A percentile compares a stretch with the other conserved stretches of the same genome.
phyloP scores from a whole-genome alignment of 495 filamentous ascomycete species.

The Cetradonia linearis region DNA sequence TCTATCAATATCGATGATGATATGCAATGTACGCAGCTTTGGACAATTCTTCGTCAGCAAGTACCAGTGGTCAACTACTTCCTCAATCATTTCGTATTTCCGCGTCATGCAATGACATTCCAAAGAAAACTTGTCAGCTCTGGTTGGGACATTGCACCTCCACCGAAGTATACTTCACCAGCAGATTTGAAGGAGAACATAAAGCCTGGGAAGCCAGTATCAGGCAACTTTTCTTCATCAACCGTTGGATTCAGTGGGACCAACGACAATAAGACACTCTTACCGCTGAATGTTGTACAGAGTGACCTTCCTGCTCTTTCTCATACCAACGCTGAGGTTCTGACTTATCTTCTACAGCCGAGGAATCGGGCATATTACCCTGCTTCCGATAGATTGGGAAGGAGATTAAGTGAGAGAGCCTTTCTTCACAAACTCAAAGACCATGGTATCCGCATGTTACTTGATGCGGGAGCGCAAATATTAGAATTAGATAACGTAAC shows the following conservation, averaged over 20 bases:
- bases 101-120: conserved; percentile 54
- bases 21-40: conserved; percentile 27
- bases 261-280: conserved; percentile 49
- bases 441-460: conserved; percentile 41
- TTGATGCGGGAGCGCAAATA: conserved; percentile 69
- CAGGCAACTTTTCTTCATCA: conserved; percentile 26
- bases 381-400: not conserved
- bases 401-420: conserved; percentile 3
- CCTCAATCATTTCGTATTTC: conserved; percentile 52
- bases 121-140: conserved; percentile 56
- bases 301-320: conserved; percentile 44
- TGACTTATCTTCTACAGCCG: conserved; percentile 44
- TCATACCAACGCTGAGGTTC: conserved; percentile 56
- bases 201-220: not conserved
- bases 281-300: conserved; percentile 48
- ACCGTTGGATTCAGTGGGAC: conserved; percentile 66
- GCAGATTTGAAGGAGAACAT: not conserved
- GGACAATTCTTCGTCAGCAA: conserved; percentile 3
- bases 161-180: not conserved
- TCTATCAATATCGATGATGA: conserved; percentile 53
- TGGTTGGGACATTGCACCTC: conserved; percentile 51
- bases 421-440: conserved; percentile 3
- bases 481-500: conserved; percentile 50
- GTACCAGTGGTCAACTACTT: conserved; percentile 48
- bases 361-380: conserved; percentile 41